Evolutionary conservation across 306 rosid genomes (phyloP).

Genomic region (Benincasa hispida): DNA sequence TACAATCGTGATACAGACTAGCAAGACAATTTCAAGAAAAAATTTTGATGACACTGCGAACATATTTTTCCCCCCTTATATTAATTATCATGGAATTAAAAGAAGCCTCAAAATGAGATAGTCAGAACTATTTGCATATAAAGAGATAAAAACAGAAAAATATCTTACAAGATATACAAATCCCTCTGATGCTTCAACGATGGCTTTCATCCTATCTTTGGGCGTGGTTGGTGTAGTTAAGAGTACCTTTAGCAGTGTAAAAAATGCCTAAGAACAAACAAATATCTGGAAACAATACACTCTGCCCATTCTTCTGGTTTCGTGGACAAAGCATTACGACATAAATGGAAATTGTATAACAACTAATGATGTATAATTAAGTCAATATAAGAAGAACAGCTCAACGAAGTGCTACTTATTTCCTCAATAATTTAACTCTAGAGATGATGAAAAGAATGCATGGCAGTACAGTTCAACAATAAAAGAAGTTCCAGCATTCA

Average conservation of each 20-base stretch:
- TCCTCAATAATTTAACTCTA: not conserved
- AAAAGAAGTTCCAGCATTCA: not conserved
- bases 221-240: constrained; percentile 93
- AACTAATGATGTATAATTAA: not conserved
- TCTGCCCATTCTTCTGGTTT: not conserved
- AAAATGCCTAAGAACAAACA: not conserved
- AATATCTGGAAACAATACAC: not conserved
- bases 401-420: not conserved
- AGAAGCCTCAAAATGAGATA: too few species aligned
- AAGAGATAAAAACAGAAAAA: constrained; percentile 1
- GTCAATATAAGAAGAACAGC: not conserved
- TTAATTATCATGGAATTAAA: not conserved
- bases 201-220: constrained; percentile 56
- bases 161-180: constrained; percentile 66
- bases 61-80: not conserved
- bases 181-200: constrained; percentile 78
- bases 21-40: not conserved
- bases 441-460: not conserved
- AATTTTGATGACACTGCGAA: not conserved
- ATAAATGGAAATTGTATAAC: not conserved
- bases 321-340: not conserved
- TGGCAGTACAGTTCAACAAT: not conserved
- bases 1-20: not conserved
- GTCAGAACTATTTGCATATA: not conserved
- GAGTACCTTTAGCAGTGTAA: constrained; percentile 40